Evolutionary conservation across 306 rosid species (phyloP).

Genomic region (Sicyos baderoa): DNA sequence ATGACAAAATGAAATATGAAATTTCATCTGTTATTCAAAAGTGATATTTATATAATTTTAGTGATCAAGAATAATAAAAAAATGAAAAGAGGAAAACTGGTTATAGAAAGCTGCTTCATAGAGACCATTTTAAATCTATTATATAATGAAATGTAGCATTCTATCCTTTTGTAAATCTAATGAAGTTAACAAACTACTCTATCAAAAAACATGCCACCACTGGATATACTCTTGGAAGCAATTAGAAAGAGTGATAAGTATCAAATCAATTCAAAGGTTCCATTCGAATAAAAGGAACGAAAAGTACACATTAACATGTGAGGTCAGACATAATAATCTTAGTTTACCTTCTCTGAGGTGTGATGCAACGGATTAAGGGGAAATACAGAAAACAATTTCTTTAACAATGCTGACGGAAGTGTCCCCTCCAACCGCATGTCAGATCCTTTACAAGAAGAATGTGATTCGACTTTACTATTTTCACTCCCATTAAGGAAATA

Average conservation of each 20-base stretch:
- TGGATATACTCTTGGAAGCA: no score
- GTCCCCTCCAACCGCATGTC: slow-evolving; percentile 34
- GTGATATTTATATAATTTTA: no score
- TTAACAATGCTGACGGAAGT: slow-evolving; percentile 43
- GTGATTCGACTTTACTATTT: slow-evolving; percentile 31
- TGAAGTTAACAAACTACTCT: neutral
- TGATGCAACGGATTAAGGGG: slow-evolving; percentile 48
- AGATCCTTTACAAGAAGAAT: slow-evolving; percentile 29
- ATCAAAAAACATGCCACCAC: neutral
- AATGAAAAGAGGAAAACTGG: neutral
- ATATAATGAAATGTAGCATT: neutral
- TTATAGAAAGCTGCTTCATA: neutral
- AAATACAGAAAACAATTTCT: slow-evolving; percentile 50
- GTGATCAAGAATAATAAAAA: neutral
- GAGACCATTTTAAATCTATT: neutral
- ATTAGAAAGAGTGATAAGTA: neutral
- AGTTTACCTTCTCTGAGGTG: slow-evolving; percentile 50
- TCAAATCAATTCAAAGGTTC: neutral
- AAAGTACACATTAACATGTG: neutral
- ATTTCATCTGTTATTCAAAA: no score
- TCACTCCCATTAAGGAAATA: slow-evolving; percentile 39
- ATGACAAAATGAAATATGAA: no score
- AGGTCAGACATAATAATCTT: neutral
- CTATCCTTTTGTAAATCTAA: neutral
- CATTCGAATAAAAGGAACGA: neutral